Evolutionary conservation across 2,329 filamentous ascomycete species (phyloP), one percentile per base, ranked within the genome.

Genomic region (Penicillium sp.): DNA sequence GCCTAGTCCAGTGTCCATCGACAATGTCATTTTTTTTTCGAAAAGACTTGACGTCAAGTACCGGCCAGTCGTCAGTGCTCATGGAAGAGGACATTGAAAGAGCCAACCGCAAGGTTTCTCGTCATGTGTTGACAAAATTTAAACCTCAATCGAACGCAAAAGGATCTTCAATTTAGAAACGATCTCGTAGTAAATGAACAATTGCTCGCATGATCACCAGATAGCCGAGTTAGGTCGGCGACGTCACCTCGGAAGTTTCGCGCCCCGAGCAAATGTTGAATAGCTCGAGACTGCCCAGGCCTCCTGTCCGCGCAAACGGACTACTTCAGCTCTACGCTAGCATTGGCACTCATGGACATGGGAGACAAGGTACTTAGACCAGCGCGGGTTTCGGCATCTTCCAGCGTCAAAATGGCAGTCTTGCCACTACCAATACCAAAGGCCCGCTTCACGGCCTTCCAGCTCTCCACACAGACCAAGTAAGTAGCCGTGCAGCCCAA

Each of bases 381-480:
- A 7, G 54, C 63, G 32, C 63, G 57, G 48, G 53, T 63, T 42
- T 68, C 66, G 1, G 65, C 66, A 54, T 68, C 66, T 25, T 62
- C 56, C 40, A 64, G 43, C 1, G 63, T 66, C 11, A 67, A 39
- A 8, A 57, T 59, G 5, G 52, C 56, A 47, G 65, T 61, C 48
- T 60, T 63, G 12, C 65, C 66, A 49, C 63, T 64, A 6, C 64
- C 66, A 47, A 69, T 67, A 3, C 61, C 54, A 42, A 61, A 61
- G 0, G 60, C 55, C 1, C 84, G 70, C 71, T 88, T 88, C 2
- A 62, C 67, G 65, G 76, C 84, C 64, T 87, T 87, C 78, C 81
- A 88, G 1, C 68, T 59, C 64, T 88, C 84, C 1, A 82, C 74
- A 7, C 82, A 80, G 0, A 68, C 59, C 52, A 87, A 76, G 65